Percentiles rank a stretch among this genome's conserved stretches.
Evolutionary conservation across 441 rosid genomes (phyloP).

Genomic region (Bruguiera hainesii): DNA sequence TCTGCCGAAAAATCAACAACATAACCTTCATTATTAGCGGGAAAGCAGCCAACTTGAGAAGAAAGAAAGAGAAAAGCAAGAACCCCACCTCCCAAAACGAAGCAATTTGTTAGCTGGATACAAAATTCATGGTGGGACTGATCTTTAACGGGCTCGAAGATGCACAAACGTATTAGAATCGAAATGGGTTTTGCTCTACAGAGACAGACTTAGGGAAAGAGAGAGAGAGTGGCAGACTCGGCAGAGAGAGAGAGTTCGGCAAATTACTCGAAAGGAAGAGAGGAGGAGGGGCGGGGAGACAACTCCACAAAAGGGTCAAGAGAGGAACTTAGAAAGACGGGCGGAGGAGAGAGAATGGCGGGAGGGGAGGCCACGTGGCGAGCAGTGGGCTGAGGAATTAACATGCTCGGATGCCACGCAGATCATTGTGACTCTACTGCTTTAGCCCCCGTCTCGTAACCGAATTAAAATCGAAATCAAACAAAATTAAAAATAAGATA

Average conservation of each 20-base stretch:
- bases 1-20: not conserved
- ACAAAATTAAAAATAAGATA: no score
- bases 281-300: no score
- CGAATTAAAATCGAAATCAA: no score
- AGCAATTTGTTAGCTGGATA: not conserved
- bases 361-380: constrained; percentile 45
- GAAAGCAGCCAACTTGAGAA: not conserved
- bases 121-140: not conserved
- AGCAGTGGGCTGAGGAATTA: not conserved
- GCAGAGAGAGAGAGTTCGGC: not conserved
- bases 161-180: not conserved
- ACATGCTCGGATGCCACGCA: constrained; percentile 36
- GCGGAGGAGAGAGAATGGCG: constrained; percentile 60
- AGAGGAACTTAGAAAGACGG: not conserved
- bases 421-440: not conserved
- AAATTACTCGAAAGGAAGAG: not conserved
- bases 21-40: not conserved
- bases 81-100: constrained; percentile 5
- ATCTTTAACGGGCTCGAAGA: not conserved
- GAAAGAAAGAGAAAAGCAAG: not conserved
- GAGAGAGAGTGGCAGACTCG: constrained; percentile 61
- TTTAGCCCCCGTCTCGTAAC: no score
- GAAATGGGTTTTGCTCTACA: not conserved
- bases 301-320: no score
- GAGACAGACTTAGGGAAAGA: constrained; percentile 22